Evolutionary conservation across 108 stramenopile genomes (phyloP), one percentile per base, ranked within the genome.

Genomic region (Cyclotella atomus): DNA sequence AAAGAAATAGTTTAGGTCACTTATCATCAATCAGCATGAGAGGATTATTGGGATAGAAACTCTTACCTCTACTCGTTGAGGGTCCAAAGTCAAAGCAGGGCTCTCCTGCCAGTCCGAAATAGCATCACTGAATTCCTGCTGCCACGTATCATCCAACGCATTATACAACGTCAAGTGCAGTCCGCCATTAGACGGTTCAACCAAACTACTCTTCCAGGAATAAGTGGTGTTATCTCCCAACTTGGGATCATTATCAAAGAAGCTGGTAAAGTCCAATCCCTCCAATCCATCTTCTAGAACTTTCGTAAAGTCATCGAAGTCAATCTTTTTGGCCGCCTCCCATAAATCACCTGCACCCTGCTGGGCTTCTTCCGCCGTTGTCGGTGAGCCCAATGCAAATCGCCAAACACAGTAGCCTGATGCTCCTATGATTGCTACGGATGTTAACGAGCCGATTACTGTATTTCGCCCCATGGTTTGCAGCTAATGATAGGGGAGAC

Each of bases 101-200:
- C 81, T 78, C 57, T 83, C 67, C n/a, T 84, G 71, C 91, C 91
- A 93, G 43, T 90, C 89, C 15, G 59, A 41, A 34, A 90, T 71
- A 2, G 91, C 88, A 62, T 55, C 52, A 3, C 57, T 68, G 63
- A 84, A 93, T 46, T 77, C 76, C 28, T 53, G 35, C 41, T 85
- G 81, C 91, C 91, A 93, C 4, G 74, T 65, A 21, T 86, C 87
- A 60, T 85, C 85, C 59, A 89, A 68, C 1, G 85, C 81, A 65
- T 90, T 93, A 49, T 61, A 35, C 6, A 93, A 43, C 8, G 63
- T 82, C 34, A 93, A 52, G 7, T 55, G 65, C 45, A 93, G 74
- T 3, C 89, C 91, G 16, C 86, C 86, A 14, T 79, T 54, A 12
- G 73, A 73, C 6, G 64, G 63, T 28, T 77, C 20, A 20, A 74